phyloP scores from a whole-genome alignment of 225 moss, liverwort and hornwort genomes.

The Asterella californica region DNA sequence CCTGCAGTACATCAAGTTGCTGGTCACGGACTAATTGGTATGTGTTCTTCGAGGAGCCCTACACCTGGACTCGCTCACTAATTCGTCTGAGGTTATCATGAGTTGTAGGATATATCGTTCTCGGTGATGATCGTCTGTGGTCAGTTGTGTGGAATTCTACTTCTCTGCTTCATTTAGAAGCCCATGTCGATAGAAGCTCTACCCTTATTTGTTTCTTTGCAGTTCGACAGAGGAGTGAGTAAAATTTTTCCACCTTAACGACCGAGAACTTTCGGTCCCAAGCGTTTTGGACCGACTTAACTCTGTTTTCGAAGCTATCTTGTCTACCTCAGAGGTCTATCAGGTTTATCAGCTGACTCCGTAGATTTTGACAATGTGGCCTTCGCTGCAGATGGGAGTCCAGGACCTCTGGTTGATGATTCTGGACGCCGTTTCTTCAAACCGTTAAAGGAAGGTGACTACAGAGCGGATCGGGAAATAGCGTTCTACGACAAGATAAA shows the following conservation, averaged over 20 bases:
- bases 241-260: neutral
- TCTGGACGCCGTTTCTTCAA: constrained; percentile 80
- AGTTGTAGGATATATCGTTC: neutral
- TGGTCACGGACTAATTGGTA: constrained; percentile 82
- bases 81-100: neutral
- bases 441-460: constrained; percentile 66
- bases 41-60: neutral
- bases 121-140: neutral
- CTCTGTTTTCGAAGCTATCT: neutral
- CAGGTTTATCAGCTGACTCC: neutral
- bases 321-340: neutral
- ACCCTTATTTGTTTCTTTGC: neutral
- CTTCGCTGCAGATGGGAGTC: constrained; percentile 48
- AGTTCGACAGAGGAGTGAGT: neutral
- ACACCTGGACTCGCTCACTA: neutral
- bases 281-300: neutral
- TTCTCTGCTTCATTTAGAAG: neutral
- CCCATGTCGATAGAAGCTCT: neutral
- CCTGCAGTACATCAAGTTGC: constrained; percentile 90
- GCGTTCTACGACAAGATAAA: constrained; percentile 61
- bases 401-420: constrained; percentile 66
- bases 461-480: constrained; percentile 72
- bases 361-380: neutral
- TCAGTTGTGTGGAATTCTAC: neutral
- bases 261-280: neutral